Evolutionary conservation across 2,329 filamentous ascomycete species (phyloP).

Genomic region (Colletotrichum zoysiae): DNA sequence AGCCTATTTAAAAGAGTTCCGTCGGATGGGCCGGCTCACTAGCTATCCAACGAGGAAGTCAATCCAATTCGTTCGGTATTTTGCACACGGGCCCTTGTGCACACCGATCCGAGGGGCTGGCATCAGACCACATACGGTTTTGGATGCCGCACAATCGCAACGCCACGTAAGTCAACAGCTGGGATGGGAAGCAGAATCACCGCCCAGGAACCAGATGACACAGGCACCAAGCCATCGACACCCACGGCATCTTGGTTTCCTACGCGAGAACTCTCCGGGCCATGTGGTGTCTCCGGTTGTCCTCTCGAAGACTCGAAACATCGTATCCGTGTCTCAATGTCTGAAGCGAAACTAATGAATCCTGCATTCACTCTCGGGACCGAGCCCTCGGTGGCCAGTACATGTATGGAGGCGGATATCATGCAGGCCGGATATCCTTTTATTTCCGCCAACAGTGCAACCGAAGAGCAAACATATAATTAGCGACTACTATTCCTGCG

Average conservation of each 20-base stretch:
- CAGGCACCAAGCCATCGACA: background rate
- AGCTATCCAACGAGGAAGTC: background rate
- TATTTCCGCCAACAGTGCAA: background rate
- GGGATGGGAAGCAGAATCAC: background rate
- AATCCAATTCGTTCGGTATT: background rate
- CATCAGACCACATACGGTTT: constrained; percentile 1
- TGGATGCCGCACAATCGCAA: constrained; percentile 11
- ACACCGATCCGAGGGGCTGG: constrained; percentile 8
- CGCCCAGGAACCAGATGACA: constrained; percentile 21
- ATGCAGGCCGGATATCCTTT: background rate
- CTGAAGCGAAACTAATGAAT: constrained; percentile 25
- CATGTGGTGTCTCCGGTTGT: background rate
- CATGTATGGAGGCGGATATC: background rate
- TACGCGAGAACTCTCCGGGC: background rate
- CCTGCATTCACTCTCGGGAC: constrained; percentile 11
- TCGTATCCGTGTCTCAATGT: constrained; percentile 29
- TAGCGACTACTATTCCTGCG: background rate
- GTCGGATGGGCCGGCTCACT: background rate
- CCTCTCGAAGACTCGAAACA: background rate
- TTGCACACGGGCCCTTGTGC: constrained; percentile 1
- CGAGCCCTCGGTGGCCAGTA: constrained; percentile 18
- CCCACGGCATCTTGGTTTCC: background rate
- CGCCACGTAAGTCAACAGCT: constrained; percentile 25
- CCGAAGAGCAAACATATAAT: background rate
- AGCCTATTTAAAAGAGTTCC: background rate